Conservation (phyloP, 2,329 filamentous ascomycete species). For the Botrytis aclada region DNA sequence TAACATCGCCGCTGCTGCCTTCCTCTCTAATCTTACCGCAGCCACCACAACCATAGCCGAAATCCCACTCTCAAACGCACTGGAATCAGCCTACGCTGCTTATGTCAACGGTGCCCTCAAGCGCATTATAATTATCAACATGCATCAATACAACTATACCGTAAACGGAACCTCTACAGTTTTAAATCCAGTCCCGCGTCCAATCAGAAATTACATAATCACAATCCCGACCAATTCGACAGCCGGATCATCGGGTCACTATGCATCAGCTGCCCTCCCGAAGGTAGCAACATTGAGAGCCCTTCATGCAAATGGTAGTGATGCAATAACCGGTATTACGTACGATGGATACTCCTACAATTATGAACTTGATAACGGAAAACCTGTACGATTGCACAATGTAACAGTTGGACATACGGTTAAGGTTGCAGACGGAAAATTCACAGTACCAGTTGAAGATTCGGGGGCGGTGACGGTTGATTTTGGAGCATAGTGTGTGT, state of each 20-base stretch:
- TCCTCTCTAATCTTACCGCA: constrained; percentile 46
- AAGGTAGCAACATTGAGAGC: constrained; percentile 43
- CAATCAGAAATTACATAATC: constrained; percentile 44
- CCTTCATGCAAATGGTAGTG: constrained; percentile 59
- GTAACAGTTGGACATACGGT: constrained; percentile 51
- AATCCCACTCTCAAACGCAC: constrained; percentile 41
- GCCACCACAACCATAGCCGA: constrained; percentile 46
- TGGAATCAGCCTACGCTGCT: constrained; percentile 54
- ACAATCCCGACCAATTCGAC: constrained; percentile 32
- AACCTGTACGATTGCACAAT: constrained; percentile 52
- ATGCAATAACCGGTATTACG: constrained; percentile 59
- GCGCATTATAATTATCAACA: constrained; percentile 54
- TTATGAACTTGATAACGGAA: constrained; percentile 53
- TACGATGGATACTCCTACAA: constrained; percentile 63
- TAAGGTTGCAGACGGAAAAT: constrained; percentile 39
- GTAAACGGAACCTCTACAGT: constrained; percentile 39
- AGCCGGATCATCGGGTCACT: background rate
- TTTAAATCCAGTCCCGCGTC: constrained; percentile 37
- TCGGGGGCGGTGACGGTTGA: constrained; percentile 40
- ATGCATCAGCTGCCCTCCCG: constrained; percentile 22
- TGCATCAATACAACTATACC: constrained; percentile 59
- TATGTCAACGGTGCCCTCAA: constrained; percentile 47
- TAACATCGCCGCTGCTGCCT: constrained; percentile 55
- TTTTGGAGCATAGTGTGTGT: constrained; percentile 18
- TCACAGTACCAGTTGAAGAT: constrained; percentile 43